phyloP scores from a whole-genome alignment of 352 stramenopile genomes.

The Phytophthora pluvialis region DNA sequence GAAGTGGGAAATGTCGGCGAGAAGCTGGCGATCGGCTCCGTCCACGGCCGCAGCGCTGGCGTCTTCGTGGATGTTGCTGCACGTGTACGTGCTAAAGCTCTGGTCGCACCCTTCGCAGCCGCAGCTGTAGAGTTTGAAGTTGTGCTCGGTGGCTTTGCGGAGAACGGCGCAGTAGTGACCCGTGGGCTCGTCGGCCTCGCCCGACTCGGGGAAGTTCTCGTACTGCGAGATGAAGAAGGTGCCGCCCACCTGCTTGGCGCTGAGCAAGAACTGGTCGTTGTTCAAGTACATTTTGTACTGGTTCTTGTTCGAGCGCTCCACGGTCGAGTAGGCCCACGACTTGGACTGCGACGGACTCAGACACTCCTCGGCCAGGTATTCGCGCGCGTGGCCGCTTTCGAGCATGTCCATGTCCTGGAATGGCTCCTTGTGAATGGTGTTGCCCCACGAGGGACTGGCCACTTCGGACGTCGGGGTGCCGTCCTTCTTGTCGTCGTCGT shows the following conservation, averaged over 20 bases:
- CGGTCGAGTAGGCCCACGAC: conserved; percentile 82
- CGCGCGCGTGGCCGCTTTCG: conserved; percentile 75
- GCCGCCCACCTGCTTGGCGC: conserved; percentile 80
- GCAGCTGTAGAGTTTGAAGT: conserved; percentile 90
- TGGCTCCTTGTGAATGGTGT: conserved; percentile 64
- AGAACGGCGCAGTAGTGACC: conserved; percentile 84
- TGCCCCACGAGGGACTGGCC: conserved; percentile 54
- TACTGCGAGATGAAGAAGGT: conserved; percentile 93
- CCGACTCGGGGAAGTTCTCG: conserved; percentile 81
- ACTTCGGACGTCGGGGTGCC: conserved; percentile 21
- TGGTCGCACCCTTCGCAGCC: conserved; percentile 89
- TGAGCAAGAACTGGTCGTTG: conserved; percentile 86
- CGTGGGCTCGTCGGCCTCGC: conserved; percentile 48
- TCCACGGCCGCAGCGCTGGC: conserved; percentile 27
- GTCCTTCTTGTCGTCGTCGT: conserved; percentile 35
- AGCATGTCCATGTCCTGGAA: conserved; percentile 91
- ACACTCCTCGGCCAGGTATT: conserved; percentile 87
- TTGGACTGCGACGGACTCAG: conserved; percentile 79
- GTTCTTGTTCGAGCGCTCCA: conserved; percentile 85
- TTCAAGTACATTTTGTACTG: conserved; percentile 91
- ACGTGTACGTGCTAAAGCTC: conserved; percentile 86
- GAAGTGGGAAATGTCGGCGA: conserved; percentile 87
- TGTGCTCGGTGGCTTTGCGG: conserved; percentile 74
- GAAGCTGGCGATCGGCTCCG: conserved; percentile 78
- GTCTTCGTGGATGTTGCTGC: conserved; percentile 73